Base-by-base conservation (phyloP, 176 grass and related monocot species). In the Elymus sibiricus region DNA sequence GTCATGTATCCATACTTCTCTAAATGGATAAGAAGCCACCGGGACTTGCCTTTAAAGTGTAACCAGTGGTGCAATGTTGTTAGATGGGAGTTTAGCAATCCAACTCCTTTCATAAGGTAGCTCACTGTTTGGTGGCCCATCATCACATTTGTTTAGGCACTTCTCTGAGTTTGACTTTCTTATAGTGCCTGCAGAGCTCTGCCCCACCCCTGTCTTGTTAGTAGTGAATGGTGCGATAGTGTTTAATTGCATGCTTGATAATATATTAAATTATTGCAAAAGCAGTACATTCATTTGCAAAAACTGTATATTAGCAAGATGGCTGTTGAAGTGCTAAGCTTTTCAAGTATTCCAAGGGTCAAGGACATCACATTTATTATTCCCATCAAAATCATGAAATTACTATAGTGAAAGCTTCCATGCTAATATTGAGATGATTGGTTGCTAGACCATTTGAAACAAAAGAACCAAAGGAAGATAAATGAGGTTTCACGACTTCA, bases 1-100 rank as follows among this genome's bases (percentile, higher is more conserved):
- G 90, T 94, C 34, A 97, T 97, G 92, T 97, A 97, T 85, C 95
- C 92, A 79, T 97, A 97, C 89, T 97, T 94, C 89, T 94, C 95
- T 49, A 97, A 97, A 80, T 97, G 95, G 95, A 97, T 94, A 86
- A 90, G 95, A 89, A 90, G 95, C 11, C 95, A 97, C 40, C 86
- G 90, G 7, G 92, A 97, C 66, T 89, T 94, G 55, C 95, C 92
- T 62, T 89, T 94, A 80, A 97, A 78, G 90, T 88, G 91, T 82
- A 97, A 97, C 51, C 92, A 97, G 66, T 97, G 92, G 92, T 97
- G 92, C 87, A 97, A 97, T 22, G 95, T 92, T 49, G 95, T 94
- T 64, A 88, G 92, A 88, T 92, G 95, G 92, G 95, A 94, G 58
- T 94, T 97, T 37, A 94, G 92, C 88, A 82, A 94, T 59, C 90